These are phyloP conservation scores for Candida parachauliodes DNA, from an alignment of 805 yeast genomes.

Conservation along the genomic window DNA sequence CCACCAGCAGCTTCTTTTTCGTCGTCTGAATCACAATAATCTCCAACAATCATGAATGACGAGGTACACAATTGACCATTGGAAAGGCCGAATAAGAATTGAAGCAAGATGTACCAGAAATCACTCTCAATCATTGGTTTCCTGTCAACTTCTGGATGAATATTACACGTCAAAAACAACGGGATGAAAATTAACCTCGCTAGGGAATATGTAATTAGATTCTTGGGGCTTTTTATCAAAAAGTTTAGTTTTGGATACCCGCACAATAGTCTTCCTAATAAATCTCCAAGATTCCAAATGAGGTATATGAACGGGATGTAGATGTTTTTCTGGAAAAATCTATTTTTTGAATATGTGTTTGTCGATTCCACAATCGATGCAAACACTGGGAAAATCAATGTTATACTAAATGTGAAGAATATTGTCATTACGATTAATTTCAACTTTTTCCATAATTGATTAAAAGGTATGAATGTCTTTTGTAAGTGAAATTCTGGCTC, in stretches of 20 bases:
- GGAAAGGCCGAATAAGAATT: slow-evolving; percentile 77
- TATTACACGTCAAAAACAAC: slow-evolving; percentile 64
- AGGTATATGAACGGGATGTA: slow-evolving; percentile 74
- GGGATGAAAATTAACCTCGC: slow-evolving; percentile 63
- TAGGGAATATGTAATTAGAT: slow-evolving; percentile 52
- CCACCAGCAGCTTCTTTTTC: slow-evolving; percentile 95
- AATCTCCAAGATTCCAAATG: slow-evolving; percentile 88
- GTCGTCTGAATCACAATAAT: slow-evolving; percentile 52
- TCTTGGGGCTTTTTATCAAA: slow-evolving; percentile 38
- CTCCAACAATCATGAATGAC: slow-evolving; percentile 72
- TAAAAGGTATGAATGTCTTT: slow-evolving; percentile 52
- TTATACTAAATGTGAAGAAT: slow-evolving; percentile 66
- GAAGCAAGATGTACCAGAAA: slow-evolving; percentile 61
- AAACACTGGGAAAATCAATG: slow-evolving; percentile 85
- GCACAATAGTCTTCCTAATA: slow-evolving; percentile 71
- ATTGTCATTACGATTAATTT: slow-evolving; percentile 65
- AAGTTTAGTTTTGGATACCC: slow-evolving; percentile 41
- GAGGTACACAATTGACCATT: slow-evolving; percentile 84
- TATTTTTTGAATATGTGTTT: slow-evolving; percentile 23
- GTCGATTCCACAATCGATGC: slow-evolving; percentile 66
- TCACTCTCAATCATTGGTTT: slow-evolving; percentile 54
- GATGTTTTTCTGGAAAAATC: slow-evolving; percentile 45
- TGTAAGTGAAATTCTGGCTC: slow-evolving; percentile 16
- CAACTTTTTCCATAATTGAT: slow-evolving; percentile 57
- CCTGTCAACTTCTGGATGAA: slow-evolving; percentile 36